Conservation (phyloP, 129 eudicot genomes). For the Calendula officinalis region DNA sequence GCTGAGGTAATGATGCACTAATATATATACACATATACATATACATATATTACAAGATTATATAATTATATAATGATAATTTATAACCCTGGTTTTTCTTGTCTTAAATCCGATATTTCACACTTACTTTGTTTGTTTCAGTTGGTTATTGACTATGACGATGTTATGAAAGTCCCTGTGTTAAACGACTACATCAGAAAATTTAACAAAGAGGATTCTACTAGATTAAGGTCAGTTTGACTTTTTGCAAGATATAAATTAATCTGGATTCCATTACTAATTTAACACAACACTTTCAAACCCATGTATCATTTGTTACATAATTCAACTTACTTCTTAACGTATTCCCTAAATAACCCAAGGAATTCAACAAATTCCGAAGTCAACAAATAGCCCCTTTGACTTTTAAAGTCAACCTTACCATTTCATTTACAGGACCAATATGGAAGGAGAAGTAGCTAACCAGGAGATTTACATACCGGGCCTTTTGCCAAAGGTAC, state of each 20-base stretch:
- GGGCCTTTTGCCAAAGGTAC: slow-evolving; percentile 1
- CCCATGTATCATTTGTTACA: no score
- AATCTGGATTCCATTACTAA: no score
- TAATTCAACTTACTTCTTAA: no score
- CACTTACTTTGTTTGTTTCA: not conserved
- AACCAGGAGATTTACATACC: slow-evolving; percentile 1
- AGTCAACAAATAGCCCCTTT: not conserved
- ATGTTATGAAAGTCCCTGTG: not conserved
- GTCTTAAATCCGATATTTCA: not conserved
- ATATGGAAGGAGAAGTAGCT: not conserved
- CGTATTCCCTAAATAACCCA: not conserved
- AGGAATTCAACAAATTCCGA: not conserved
- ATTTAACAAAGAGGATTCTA: not conserved
- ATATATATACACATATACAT: not conserved
- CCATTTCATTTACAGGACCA: not conserved
- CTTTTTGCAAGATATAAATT: not conserved
- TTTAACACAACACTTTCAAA: no score
- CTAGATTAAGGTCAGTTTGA: not conserved
- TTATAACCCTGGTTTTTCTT: not conserved
- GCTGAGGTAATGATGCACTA: slow-evolving; percentile 9
- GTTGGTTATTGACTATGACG: not conserved
- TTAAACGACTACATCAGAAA: not conserved
- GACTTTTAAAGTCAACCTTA: not conserved
- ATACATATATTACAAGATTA: not conserved
- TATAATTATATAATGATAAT: not conserved